phyloP scores from a whole-genome alignment of 805 yeast genomes.

The Millerozyma acaciae region DNA sequence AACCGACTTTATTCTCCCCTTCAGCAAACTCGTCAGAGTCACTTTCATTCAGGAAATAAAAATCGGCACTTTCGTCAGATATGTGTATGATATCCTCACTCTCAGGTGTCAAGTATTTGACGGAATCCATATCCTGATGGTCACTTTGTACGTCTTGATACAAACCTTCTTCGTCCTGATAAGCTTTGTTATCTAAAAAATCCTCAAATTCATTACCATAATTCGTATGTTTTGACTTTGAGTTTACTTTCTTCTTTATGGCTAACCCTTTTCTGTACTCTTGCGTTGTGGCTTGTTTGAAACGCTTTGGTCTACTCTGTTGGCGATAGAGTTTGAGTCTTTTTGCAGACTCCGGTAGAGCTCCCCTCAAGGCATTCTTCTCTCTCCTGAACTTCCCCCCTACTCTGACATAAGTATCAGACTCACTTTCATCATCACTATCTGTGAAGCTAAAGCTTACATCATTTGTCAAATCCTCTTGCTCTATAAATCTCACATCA shows the following conservation, averaged over 20 bases:
- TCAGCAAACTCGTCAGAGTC: no score
- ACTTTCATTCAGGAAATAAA: no score
- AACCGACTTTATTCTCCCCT: no score
- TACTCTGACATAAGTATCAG: conserved; percentile 16
- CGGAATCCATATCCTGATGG: no score
- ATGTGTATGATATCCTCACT: no score
- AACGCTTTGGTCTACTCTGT: conserved; percentile 4
- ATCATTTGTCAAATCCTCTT: background rate
- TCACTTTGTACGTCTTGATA: no score
- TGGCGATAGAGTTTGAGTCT: conserved; percentile 22
- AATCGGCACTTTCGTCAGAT: no score
- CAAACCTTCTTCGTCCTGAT: no score
- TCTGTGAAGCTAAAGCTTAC: background rate
- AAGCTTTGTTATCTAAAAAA: conserved; percentile 19
- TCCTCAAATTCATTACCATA: conserved; percentile 8
- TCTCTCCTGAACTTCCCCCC: conserved; percentile 25
- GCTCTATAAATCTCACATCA: conserved; percentile 3
- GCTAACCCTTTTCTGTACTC: conserved; percentile 37
- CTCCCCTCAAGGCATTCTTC: conserved; percentile 31
- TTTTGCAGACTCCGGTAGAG: conserved; percentile 39
- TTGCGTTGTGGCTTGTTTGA: conserved; percentile 2
- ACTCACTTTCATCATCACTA: conserved; percentile 1
- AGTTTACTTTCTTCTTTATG: conserved; percentile 27
- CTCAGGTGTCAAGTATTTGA: no score
- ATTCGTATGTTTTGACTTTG: no score